These are phyloP conservation scores for Macrophomina tecta DNA, from an alignment of 2,329 filamentous ascomycete species.

Conservation along the genomic window DNA sequence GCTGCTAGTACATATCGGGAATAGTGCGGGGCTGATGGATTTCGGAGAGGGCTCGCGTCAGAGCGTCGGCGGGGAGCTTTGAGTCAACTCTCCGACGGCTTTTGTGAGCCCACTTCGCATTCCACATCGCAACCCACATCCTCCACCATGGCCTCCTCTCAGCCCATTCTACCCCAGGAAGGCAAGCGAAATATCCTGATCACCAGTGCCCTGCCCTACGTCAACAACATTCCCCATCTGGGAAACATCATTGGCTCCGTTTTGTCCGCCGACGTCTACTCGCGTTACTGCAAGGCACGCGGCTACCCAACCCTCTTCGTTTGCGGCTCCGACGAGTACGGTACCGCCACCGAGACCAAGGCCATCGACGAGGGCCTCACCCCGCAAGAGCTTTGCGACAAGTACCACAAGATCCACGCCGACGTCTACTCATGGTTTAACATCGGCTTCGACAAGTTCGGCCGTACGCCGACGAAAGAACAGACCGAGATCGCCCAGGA, in stretches of 20 bases:
- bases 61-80: constrained; percentile 14
- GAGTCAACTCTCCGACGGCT: constrained; percentile 17
- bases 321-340: constrained; percentile 93
- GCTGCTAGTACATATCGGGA: background rate
- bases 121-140: background rate
- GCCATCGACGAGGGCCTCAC: constrained; percentile 86
- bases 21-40: constrained; percentile 20
- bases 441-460: constrained; percentile 93
- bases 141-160: constrained; percentile 34
- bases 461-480: constrained; percentile 83
- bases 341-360: constrained; percentile 94
- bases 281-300: constrained; percentile 76
- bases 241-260: constrained; percentile 90
- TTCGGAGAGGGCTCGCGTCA: constrained; percentile 5
- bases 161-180: constrained; percentile 55
- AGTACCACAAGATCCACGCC: constrained; percentile 89
- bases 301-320: constrained; percentile 82
- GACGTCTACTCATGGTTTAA: constrained; percentile 97
- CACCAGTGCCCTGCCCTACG: constrained; percentile 89
- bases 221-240: constrained; percentile 76
- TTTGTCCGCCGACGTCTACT: constrained; percentile 83
- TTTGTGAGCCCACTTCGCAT: constrained; percentile 15
- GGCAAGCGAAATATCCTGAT: constrained; percentile 85
- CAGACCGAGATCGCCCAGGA: constrained; percentile 94
- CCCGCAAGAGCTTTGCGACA: constrained; percentile 84